Base-by-base conservation (phyloP, 2,329 filamentous ascomycete genomes). In the Penicillium sclerotiorum region DNA sequence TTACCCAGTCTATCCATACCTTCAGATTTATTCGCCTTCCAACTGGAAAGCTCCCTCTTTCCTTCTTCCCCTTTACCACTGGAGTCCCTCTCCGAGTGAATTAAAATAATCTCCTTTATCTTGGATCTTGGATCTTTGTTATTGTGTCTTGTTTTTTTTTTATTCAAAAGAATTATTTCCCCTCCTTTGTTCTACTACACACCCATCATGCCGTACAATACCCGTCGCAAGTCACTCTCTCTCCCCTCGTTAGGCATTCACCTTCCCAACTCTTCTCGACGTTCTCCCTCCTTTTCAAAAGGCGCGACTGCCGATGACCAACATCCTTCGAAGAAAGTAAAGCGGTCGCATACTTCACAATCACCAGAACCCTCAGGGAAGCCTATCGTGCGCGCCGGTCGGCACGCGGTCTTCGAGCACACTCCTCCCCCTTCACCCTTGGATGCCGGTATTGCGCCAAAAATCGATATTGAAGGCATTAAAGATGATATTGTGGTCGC, bases 401-500 rank as follows among this genome's bases (percentile, higher is more conserved):
- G 78, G 61, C 76, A 78, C 62, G 75, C 74, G 59, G 79, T 77
- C 60, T 76, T 82, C 66, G 84, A 90, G 64, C 80, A 89, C 68
- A 96, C 91, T 47, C 91, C 91, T 57, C 89, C 89, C 50, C 88
- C 87, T 1, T 92, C 89, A 49, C 89, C 89, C 36, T 78, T 78
- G 51, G 76, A 80, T 41, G 75, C 65, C 56, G 68, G 58, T 58
- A 61, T 64, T 50, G 73, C 75, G 51, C 69, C 53, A 49, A 87
- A 86, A 66, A 82, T 94, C 65, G 88, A 95, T 69, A 82, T 90
- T 44, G 86, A 91, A 58, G 84, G 85, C 32, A 92, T 97, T 73
- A 90, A 92, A 67, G 94, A 99, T 71, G 91, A 96, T 65, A 95
- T 99, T 62, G 93, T 99, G 44, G 87, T 95, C 67, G 90, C 85